A percentile compares a stretch with the other conserved stretches of the same genome.
Conservation (phyloP, 106 monocot species). For the Phalaenopsis equestris region DNA sequence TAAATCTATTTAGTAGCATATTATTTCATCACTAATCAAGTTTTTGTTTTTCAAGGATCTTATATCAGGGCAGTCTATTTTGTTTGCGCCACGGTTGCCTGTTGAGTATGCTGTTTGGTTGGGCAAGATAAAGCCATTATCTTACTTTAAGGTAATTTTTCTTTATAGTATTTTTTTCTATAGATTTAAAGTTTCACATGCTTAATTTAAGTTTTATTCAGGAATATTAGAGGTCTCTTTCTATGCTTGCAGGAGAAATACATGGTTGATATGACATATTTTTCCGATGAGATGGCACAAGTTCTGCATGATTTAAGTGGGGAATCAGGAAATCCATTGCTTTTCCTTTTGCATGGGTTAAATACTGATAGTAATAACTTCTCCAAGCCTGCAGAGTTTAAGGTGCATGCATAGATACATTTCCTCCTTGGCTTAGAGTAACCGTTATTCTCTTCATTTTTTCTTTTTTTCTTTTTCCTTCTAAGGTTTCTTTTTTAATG, state of each 20-base stretch:
- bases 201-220: background rate
- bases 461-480: too few relatives aligned
- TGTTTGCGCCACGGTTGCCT: constrained; percentile 89
- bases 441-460: too few relatives aligned
- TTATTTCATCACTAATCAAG: background rate
- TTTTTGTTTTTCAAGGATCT: constrained; percentile 50
- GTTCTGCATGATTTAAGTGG: constrained; percentile 35
- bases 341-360: constrained; percentile 78
- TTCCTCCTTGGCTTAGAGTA: background rate
- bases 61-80: constrained; percentile 62
- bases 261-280: constrained; percentile 73
- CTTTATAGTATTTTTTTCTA: background rate
- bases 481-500: too few relatives aligned
- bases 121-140: constrained; percentile 79
- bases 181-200: background rate
- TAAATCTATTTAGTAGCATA: background rate
- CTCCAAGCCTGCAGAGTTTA: constrained; percentile 78
- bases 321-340: constrained; percentile 44
- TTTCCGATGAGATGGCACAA: constrained; percentile 77
- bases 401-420: constrained; percentile 34
- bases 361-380: constrained; percentile 87
- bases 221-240: background rate
- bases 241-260: constrained; percentile 61
- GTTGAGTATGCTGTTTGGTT: constrained; percentile 97
- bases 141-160: constrained; percentile 57